Conservation (phyloP, 345 rosid genomes). For the Populus davidiana region DNA sequence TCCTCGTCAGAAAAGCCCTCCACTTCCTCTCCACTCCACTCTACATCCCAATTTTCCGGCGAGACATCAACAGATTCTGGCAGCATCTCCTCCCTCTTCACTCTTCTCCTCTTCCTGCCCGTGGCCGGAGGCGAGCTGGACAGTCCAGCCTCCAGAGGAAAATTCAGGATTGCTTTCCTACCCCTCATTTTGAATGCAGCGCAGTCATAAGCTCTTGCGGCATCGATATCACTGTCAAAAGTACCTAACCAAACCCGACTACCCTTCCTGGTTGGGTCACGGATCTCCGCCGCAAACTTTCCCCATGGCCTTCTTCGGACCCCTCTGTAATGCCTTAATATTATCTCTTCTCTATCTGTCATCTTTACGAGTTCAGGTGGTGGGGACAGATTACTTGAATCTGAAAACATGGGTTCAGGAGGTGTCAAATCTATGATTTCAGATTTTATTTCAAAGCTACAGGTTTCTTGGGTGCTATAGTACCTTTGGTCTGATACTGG, state of each 20-base stretch:
- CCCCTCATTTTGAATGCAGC: slow-evolving; percentile 89
- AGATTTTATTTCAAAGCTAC: slow-evolving; percentile 21
- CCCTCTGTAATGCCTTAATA: slow-evolving; percentile 63
- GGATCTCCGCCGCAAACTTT: slow-evolving; percentile 87
- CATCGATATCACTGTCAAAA: slow-evolving; percentile 62
- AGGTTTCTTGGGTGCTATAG: slow-evolving; percentile 1
- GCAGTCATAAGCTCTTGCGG: slow-evolving; percentile 84
- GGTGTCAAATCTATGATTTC: slow-evolving; percentile 22
- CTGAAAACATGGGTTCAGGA: slow-evolving; percentile 1
- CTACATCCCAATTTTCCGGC: not conserved
- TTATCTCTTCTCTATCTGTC: slow-evolving; percentile 12
- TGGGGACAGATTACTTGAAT: slow-evolving; percentile 4
- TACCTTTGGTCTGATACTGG: slow-evolving; percentile 24
- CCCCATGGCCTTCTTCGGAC: slow-evolving; percentile 96
- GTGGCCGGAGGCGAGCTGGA: slow-evolving; percentile 42
- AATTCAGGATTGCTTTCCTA: slow-evolving; percentile 77
- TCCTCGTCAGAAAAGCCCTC: slow-evolving; percentile 5
- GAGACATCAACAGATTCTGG: slow-evolving; percentile 9
- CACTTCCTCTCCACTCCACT: not conserved
- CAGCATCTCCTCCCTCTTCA: slow-evolving; percentile 10
- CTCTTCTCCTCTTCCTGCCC: slow-evolving; percentile 54
- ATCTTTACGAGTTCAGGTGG: slow-evolving; percentile 4
- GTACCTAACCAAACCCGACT: slow-evolving; percentile 92
- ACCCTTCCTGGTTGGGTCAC: slow-evolving; percentile 78
- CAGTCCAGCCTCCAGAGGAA: slow-evolving; percentile 75